phyloP scores from a whole-genome alignment of 352 stramenopile species.

The Albugo candida region DNA sequence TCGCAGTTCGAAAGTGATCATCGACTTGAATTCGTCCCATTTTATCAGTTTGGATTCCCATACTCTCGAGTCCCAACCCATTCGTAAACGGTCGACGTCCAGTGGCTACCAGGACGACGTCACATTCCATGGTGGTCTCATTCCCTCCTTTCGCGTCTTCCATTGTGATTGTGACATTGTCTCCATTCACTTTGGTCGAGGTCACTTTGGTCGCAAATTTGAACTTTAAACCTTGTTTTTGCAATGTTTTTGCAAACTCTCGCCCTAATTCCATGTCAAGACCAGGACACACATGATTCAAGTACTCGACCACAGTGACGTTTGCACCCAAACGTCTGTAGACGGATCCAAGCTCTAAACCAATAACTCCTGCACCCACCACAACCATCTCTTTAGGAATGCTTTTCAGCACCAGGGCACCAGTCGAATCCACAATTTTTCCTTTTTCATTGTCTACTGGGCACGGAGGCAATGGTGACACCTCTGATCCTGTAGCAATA shows the following conservation, averaged over 20 bases:
- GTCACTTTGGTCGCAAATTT: slow-evolving; percentile 95
- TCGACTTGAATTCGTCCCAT: slow-evolving; percentile 93
- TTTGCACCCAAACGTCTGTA: slow-evolving; percentile 89
- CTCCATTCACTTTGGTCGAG: slow-evolving; percentile 75
- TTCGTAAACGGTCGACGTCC: slow-evolving; percentile 92
- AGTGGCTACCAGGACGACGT: slow-evolving; percentile 66
- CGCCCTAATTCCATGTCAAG: slow-evolving; percentile 92
- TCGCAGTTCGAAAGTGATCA: slow-evolving; percentile 90
- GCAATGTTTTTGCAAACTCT: slow-evolving; percentile 93
- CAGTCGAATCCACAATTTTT: slow-evolving; percentile 98
- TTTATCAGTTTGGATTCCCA: slow-evolving; percentile 96
- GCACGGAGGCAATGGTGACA: slow-evolving; percentile 86
- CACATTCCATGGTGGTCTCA: slow-evolving; percentile 36
- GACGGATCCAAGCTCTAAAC: slow-evolving; percentile 96
- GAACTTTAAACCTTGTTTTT: slow-evolving; percentile 98
- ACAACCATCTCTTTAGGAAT: slow-evolving; percentile 93
- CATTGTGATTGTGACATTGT: slow-evolving; percentile 90
- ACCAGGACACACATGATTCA: slow-evolving; percentile 84
- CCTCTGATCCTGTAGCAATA: slow-evolving; percentile 76
- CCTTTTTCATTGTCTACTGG: slow-evolving; percentile 92
- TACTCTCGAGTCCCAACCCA: slow-evolving; percentile 89
- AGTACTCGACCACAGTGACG: slow-evolving; percentile 97
- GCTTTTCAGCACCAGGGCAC: slow-evolving; percentile 83
- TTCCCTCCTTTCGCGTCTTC: slow-evolving; percentile 68
- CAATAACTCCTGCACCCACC: slow-evolving; percentile 95